Evolutionary conservation across 2,329 filamentous ascomycete species (phyloP), one percentile per base, ranked within the genome.

Genomic region (Mariannaea sp.): DNA sequence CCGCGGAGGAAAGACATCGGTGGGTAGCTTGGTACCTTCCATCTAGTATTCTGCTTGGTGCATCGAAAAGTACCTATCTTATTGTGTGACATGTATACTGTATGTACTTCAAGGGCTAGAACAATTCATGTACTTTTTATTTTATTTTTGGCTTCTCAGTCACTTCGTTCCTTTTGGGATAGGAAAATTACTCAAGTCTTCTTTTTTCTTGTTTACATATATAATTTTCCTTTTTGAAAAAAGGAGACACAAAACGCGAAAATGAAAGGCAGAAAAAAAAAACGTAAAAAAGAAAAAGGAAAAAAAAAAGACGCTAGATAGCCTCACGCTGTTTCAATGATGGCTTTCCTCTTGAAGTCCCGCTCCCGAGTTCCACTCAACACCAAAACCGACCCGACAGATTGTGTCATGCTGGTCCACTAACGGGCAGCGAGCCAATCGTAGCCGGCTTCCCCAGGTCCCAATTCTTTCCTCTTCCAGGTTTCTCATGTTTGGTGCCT

Each of bases 321-420:
- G 53, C 48, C 53, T 56, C 38, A 48, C 48, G 38, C 26, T 24
- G 29, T n/a, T n/a, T 26, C 30, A 46, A 46, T 27, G 32, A 32
- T 32, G 9, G 9, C 29, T 12, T n/a, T 32, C 29, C 42, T 38
- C 38, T 20, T 35, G 48, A 52, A 42, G 46, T 49, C 52, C 52
- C 52, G 40, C 46, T 32, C 41, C 42, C 42, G 36, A 42, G 36
- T 36, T 20, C 38, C 50, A 40, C 24, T 20, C 17, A 5, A 17
- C 14, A 7, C 14, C 56, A 54, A 63, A 64, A 56, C 47, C 58
- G 62, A 67, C 64, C 66, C 65, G 65, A 68, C 67, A 68, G 63
- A 69, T 68, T 68, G 66, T 68, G 66, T 68, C 66, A 68, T 69
- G 62, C 63, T 67, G 56, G 40, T 45, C 51, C 66, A 60, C 66